These are phyloP conservation scores for Macaranga tanarius DNA, from an alignment of 441 rosid genomes.

Conservation along the genomic window DNA sequence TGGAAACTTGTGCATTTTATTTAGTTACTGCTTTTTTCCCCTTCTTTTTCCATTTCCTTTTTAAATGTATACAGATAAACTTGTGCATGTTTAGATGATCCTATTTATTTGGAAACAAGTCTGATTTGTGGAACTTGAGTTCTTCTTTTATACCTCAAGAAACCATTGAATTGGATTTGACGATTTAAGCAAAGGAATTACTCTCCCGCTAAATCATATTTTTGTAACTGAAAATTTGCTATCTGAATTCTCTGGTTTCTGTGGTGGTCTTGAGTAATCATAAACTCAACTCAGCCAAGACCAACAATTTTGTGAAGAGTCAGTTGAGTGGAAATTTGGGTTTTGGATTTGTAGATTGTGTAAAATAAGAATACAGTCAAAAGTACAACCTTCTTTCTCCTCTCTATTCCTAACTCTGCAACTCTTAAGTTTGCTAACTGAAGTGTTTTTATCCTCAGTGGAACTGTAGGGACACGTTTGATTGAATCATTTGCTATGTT, in stretches of 20 bases:
- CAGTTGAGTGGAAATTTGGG: constrained; percentile 8
- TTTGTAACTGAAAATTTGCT: constrained; percentile 2
- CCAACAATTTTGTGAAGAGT: neutral
- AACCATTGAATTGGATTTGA: neutral
- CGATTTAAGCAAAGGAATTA: neutral
- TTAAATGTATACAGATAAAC: neutral
- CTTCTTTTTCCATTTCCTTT: neutral
- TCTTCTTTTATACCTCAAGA: neutral
- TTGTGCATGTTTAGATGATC: neutral
- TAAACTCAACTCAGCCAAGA: neutral
- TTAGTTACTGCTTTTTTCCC: neutral
- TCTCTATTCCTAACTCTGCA: neutral
- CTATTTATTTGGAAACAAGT: constrained; percentile 1
- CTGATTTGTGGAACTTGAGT: constrained; percentile 10
- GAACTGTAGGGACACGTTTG: constrained; percentile 8
- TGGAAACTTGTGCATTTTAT: constrained; percentile 17
- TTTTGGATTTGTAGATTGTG: constrained; percentile 13
- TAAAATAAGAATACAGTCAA: neutral
- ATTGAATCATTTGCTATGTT: constrained; percentile 13
- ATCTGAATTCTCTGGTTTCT: constrained; percentile 3
- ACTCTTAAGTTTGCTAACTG: neutral
- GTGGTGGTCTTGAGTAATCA: neutral
- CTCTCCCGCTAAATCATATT: neutral
- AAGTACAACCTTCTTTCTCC: neutral
- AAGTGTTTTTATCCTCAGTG: neutral